Evolutionary conservation across 306 rosid species (phyloP), one percentile per base, ranked within the genome.

Genomic region (Vigna nakashimae): DNA sequence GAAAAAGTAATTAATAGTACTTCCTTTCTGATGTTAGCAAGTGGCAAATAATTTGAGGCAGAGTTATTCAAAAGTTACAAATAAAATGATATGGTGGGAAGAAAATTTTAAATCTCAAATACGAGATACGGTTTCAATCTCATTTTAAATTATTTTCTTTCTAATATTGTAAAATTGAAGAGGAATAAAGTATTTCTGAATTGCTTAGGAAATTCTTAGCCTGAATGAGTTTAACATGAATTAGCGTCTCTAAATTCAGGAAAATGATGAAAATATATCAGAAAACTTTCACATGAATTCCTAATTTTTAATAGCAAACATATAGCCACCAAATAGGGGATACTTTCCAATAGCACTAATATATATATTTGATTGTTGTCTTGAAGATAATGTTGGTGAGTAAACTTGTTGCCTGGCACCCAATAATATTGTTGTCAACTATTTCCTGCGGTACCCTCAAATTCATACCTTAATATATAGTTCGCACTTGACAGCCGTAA

Each of bases 391-490:
- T 30, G 17, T 64, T 14, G 73, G 13, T 22, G 38, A 49, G 22
- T 18, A 49, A 75, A 67, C 2, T 6, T 75, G 71, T 49, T 17
- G 12, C 36, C 15, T 17, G 16, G 59, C 50, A 46, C 50, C 50
- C 10, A 2, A 42, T 5, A 5, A 49, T 15, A 49, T 59, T 45
- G 17, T 60, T 60, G 0, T 20, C 71, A 3, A 43, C 7, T 68
- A 68, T 68, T 49, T 69, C 45, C 45, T 48, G 26, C 5, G 1
- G 15, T 38, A 48, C 18, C 26, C 58, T 69, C 74, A 48, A 69
- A 48, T 48, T 26, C 58, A 48, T 48, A 60, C 28, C 26, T 49
- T n/a, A n/a, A 26, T 26, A 26, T 24, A 48, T 48, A 51, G 45
- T 28, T 69, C 28, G 30, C 9, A 15, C 42, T 32, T n/a, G 46